Evolutionary conservation across 164 flowering plant genomes (phyloP), one percentile per base, ranked within the genome.

Genomic region (Stephania cephalantha): DNA sequence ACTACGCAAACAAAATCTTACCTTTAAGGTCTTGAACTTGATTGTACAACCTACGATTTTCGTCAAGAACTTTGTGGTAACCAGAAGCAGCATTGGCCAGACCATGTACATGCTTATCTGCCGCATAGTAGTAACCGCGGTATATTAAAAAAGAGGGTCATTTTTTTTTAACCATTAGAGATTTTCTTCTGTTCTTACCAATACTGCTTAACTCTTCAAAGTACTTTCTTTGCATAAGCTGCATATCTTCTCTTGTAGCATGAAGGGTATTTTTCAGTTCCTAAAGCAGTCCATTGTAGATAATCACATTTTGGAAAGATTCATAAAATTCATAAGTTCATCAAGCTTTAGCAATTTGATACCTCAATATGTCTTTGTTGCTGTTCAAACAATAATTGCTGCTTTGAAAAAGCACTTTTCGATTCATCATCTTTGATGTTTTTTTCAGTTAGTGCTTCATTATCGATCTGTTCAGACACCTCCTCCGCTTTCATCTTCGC

Each of bases 21-120:
- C 99, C 99, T 82, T 96, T 96, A 65, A 96, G 96, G 81, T 96
- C 99, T 73, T 94, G 98, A 61, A 96, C 99, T 89, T 92, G 95
- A 84, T 96, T 96, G 83, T 92, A 96, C 53, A 96, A 82, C 82
- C 89, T 92, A 65, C 98, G 91, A 74, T 96, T 96, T 85, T 96
- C 99, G 76, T 90, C 94, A 69, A 96, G 91, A 82, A 96, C 98
- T 85, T 81, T 89, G 75, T 94, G 97, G 81, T 96, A 96, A 18
- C 91, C 90, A 63, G 97, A 86, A 75, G 99, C 98, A 79, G 98
- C 99, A 81, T 88, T 87, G 77, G 98, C 87, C 71, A 96, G 87
- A 76, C 95, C 90, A 82, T 86, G 86, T 61, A 96, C 77, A 76
- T 96, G 94, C 79, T 82, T 70, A 22, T 93, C 99, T 95, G 82